Base-by-base conservation (phyloP, 345 rosid genomes). In the Acer negundo region DNA sequence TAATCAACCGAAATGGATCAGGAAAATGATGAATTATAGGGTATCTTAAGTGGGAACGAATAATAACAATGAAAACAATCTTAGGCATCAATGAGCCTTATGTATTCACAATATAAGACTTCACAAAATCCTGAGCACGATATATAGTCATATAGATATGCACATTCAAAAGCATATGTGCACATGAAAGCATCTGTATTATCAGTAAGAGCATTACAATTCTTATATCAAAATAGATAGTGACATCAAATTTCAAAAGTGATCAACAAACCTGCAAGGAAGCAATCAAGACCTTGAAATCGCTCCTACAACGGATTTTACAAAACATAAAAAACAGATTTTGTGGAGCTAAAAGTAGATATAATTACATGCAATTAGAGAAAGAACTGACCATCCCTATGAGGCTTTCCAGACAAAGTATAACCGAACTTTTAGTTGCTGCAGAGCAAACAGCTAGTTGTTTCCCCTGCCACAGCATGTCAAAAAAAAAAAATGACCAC, bases 361-460 rank as follows among this genome's bases (percentile, higher is more conserved):
- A 28, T 40, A 62, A 77, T 10, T 46, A 12, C 15, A 65, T 15
- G 40, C 67, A 31, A 46, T 67, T 38, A 28, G 47, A 20, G 55
- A 74, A 62, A 42, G 63, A 76, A 79, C 87, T 53, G 82, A 95
- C 99, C 75, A 89, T 80, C 73, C 94, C 93, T 31, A 95, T 87
- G 15, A 95, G 97, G 79, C 85, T 93, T 81, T 95, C 97, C 64
- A 95, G 99, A 85, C 96, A 91, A 3, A 95, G 87, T 69, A 95
- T 76, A 67, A 95, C 99, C 0, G 99, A 95, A 87, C 97, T 95
- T 90, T 93, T 95, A 23, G 99, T 95, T 78, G 97, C 99, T 59
- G 99, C 99, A 46, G 99, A 95, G 82, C 99, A 93, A 70, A 93
- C 94, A 76, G 99, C 92, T 70, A 95, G 79, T 64, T 81, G 86